These are phyloP conservation scores for Cyamopsis tetragonoloba DNA, from an alignment of 306 rosid species.

Conservation along the genomic window DNA sequence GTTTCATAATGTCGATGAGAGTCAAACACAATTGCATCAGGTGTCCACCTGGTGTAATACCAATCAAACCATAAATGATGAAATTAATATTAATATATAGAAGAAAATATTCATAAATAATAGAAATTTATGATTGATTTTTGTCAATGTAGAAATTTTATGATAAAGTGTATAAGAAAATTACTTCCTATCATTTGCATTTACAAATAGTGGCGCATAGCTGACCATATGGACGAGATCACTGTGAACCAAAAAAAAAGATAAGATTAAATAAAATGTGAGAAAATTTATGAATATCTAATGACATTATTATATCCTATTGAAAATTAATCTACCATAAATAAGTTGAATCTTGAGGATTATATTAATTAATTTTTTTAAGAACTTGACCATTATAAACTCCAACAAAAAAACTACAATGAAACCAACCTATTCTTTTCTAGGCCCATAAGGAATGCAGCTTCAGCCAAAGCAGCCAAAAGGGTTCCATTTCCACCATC, in stretches of 20 bases:
- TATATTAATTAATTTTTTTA: too few relatives aligned
- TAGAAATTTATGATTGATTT: background rate
- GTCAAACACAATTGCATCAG: conserved; percentile 73
- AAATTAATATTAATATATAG: background rate
- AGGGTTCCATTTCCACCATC: conserved; percentile 62
- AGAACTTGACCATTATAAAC: too few relatives aligned
- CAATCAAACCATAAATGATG: background rate
- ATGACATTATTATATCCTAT: too few relatives aligned
- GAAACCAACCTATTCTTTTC: conserved; percentile 64
- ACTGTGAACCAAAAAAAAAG: conserved; percentile 30
- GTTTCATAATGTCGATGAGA: conserved; percentile 58
- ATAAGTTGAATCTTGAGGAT: background rate
- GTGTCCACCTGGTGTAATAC: conserved; percentile 45
- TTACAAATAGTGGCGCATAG: conserved; percentile 78
- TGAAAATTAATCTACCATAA: too few relatives aligned
- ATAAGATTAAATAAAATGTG: background rate
- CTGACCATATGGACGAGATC: conserved; percentile 66
- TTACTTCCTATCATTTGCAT: conserved; percentile 51
- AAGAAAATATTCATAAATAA: background rate
- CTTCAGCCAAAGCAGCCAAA: conserved; percentile 68
- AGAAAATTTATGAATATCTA: too few relatives aligned
- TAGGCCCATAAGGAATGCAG: conserved; percentile 74
- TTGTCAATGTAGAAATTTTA: background rate
- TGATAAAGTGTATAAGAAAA: background rate
- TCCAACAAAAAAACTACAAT: too few relatives aligned